A percentile compares a stretch with the other conserved stretches of the same genome.
Evolutionary conservation across 2,329 filamentous ascomycete species (phyloP).

Genomic region (Cercospora berteroae): DNA sequence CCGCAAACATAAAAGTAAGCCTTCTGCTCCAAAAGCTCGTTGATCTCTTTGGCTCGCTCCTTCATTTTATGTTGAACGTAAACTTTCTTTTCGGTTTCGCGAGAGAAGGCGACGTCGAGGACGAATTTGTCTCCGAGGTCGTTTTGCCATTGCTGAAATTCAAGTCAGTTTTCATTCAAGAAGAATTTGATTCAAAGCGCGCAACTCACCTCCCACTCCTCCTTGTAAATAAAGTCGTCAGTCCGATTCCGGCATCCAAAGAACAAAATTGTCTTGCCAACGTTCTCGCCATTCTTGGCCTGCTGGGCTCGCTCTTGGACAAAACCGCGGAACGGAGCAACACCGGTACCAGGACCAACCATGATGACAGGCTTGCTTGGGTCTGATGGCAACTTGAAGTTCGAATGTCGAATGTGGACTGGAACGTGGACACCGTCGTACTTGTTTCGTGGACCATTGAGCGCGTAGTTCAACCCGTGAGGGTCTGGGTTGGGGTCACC

Average conservation of each 20-base stretch:
- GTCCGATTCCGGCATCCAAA: conserved; percentile 84
- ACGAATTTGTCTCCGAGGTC: conserved; percentile 84
- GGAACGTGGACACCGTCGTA: conserved; percentile 95
- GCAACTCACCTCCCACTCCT: conserved; percentile 84
- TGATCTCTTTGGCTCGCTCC: conserved; percentile 79
- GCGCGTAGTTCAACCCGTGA: conserved; percentile 80
- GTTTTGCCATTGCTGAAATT: conserved; percentile 70
- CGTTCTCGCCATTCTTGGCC: conserved; percentile 73
- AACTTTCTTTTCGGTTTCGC: conserved; percentile 80
- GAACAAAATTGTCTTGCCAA: conserved; percentile 87
- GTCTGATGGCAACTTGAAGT: conserved; percentile 98
- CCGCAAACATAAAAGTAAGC: conserved; percentile 98
- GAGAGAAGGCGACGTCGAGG: conserved; percentile 92
- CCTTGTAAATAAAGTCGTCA: conserved; percentile 91
- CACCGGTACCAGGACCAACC: conserved; percentile 93
- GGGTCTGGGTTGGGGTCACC: conserved; percentile 77
- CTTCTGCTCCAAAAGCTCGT: conserved; percentile 78
- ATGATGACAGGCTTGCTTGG: conserved; percentile 92
- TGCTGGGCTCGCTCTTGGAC: conserved; percentile 88
- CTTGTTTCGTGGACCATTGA: conserved; percentile 89
- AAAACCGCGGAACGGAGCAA: conserved; percentile 93
- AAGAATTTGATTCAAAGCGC: neutral
- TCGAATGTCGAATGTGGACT: conserved; percentile 94
- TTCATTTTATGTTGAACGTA: conserved; percentile 94
- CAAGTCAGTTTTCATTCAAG: conserved; percentile 13